These are phyloP conservation scores for Didymella exigua DNA, from an alignment of 2,329 filamentous ascomycete genomes.

Conservation along the genomic window DNA sequence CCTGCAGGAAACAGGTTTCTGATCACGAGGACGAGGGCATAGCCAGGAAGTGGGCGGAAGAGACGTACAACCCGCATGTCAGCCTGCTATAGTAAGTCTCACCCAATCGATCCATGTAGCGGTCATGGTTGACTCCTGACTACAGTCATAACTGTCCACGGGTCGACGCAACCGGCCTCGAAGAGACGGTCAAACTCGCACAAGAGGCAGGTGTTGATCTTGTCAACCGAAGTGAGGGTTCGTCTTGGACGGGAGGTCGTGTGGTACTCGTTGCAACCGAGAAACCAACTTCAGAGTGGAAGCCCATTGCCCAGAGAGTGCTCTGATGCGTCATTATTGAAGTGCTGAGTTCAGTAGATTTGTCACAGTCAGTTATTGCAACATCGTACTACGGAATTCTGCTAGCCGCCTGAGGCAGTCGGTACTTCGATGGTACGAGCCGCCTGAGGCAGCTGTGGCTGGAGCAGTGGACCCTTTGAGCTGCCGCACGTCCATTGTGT, in stretches of 20 bases:
- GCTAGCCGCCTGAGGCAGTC: background rate
- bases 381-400: background rate
- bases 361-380: background rate
- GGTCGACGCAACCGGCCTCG: constrained; percentile 28
- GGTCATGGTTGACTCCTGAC: constrained; percentile 1
- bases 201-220: constrained; percentile 32
- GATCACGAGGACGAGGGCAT: constrained; percentile 29
- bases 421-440: background rate
- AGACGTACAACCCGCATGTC: constrained; percentile 47
- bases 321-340: constrained; percentile 25
- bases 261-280: constrained; percentile 51
- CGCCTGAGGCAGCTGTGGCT: constrained; percentile 14
- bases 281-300: constrained; percentile 47
- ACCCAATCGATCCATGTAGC: background rate
- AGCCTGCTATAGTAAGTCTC: constrained; percentile 51
- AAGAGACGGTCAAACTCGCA: constrained; percentile 28
- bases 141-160: constrained; percentile 35
- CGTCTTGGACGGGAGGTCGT: constrained; percentile 43
- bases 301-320: constrained; percentile 39
- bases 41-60: constrained; percentile 39
- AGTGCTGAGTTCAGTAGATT: background rate
- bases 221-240: constrained; percentile 18
- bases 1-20: constrained; percentile 36
- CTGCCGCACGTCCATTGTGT: background rate
- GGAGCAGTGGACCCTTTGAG: constrained; percentile 6